Base-by-base conservation (phyloP, 257 asterid species). In the Euphrasia confusa region DNA sequence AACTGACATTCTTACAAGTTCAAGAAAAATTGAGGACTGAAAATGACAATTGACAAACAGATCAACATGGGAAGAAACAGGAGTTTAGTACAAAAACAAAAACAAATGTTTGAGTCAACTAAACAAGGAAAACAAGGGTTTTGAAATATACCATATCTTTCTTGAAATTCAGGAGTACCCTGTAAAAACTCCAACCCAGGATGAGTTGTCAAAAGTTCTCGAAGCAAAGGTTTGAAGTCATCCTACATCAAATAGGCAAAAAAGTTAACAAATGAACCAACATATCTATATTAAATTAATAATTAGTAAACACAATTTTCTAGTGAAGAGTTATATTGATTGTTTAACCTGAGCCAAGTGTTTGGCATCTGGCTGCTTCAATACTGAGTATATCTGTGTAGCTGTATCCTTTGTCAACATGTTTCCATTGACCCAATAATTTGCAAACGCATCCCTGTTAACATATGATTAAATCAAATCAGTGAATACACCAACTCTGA, bases 121-220 rank as follows among this genome's bases (percentile, higher is more conserved):
- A 63, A 50, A 66, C 54, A 60, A 42, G 33, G 15, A 63, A 33
- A 66, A 67, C 15, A 45, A 32, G 55, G 40, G 12, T 63, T 56
- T 14, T 49, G 71, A 69, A 68, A 53, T 68, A 61, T 89, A 93
- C 99, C 96, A 75, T 93, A 93, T 89, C 99, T 84, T 82, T 89
- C 99, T 80, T 93, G 99, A 77, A 93, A 93, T 76, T 93, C 99
- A 74, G 99, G 97, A 73, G 99, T 93, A 62, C 95, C 84, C 74
- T 89, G 97, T 73, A 93, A 82, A 88, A 93, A 93, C 75, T 89
- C 97, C 81, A 93, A 75, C 70, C 99, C 99, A 8, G 99, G 97
- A 82, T 93, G 99, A 75, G 99, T 79, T 59, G 92, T 78, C 90
- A 93, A 77, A 77, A 93, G 95, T 64, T 93, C 99, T 72, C 84